Base-by-base conservation (phyloP, 148 eudicot species). In the Vaccinium vitisidaea region DNA sequence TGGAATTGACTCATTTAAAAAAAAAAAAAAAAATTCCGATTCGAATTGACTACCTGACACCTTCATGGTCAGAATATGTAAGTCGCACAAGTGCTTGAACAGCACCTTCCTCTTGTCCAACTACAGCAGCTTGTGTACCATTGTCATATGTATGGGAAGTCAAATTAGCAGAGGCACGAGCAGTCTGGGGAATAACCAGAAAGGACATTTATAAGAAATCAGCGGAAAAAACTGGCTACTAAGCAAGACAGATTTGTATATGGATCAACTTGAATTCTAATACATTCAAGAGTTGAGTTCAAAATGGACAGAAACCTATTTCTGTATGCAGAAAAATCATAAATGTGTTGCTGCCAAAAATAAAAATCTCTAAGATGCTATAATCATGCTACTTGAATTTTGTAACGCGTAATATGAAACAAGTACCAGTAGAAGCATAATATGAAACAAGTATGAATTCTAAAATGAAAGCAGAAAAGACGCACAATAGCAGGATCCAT, bases 131-230 rank as follows among this genome's bases (percentile, higher is more conserved):
- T n/a, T 93, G 93, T 73, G 92, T 94, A 79, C 75, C 90, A 59
- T 93, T 96, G 93, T 90, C 94, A 85, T 96, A 98, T 58, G 97
- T 98, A 88, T 94, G 97, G 85, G 99, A 95, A 43, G 97, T 98
- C 92, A 96, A 86, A 90, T 94, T 94, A 63, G 98, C 99, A 84
- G 94, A 89, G 65, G 99, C 99, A 83, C 98, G 95, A 87, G 99
- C 99, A 84, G 98, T 95, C 99, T 96, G 87, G 67, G 46, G 39
- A 80, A 84, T 50, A 77, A 90, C 23, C 32, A 53, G 63, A 78
- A n/a, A 10, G 21, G 23, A 61, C 59, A 61, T 61, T 27, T 73
- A 65, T 56, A 25, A 81, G 27, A 81, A 52, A 52, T 82, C 77
- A 79, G n/a, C n/a, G 30, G 83, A 52, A 7, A 63, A 13, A 65